These are phyloP conservation scores for Phellinidium pouzarii DNA, from an alignment of 1,284 basidiomycete species.

Conservation along the genomic window DNA sequence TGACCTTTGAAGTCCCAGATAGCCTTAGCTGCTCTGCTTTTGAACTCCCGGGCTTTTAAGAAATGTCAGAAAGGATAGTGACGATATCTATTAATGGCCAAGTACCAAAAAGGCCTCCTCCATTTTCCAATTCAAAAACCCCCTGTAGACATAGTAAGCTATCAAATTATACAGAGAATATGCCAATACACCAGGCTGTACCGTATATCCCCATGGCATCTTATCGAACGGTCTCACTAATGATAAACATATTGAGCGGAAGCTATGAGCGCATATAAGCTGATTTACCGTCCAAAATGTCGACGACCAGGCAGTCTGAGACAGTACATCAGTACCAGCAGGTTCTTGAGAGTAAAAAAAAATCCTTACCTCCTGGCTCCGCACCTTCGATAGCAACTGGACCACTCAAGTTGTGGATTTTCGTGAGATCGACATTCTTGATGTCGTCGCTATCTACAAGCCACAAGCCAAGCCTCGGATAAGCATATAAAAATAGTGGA, in stretches of 20 bases:
- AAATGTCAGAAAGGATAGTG: not conserved
- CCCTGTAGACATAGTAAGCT: conserved; percentile 33
- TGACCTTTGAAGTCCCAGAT: conserved; percentile 73
- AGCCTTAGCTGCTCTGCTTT: conserved; percentile 66
- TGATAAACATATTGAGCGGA: not conserved
- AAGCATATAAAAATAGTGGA: not conserved
- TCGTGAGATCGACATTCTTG: conserved; percentile 55
- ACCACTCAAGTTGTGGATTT: conserved; percentile 69
- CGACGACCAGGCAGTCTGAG: conserved; percentile 35
- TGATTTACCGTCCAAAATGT: conserved; percentile 61
- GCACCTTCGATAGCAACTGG: conserved; percentile 71
- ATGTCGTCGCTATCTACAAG: conserved; percentile 58
- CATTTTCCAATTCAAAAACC: conserved; percentile 68
- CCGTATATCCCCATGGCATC: conserved; percentile 79
- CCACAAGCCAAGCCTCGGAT: not conserved
- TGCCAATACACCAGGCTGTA: conserved; percentile 26
- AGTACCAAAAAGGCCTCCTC: conserved; percentile 68
- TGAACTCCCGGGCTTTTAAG: conserved; percentile 52
- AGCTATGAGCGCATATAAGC: not conserved
- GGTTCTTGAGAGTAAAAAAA: conserved; percentile 33
- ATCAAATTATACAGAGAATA: conserved; percentile 12
- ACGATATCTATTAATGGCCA: not conserved
- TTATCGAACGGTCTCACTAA: conserved; percentile 64
- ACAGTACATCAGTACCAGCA: not conserved
- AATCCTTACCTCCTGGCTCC: conserved; percentile 72